Evolutionary conservation across 495 filamentous ascomycete species (phyloP), one percentile per base, ranked within the genome.

Genomic region (Daldinia grandis): DNA sequence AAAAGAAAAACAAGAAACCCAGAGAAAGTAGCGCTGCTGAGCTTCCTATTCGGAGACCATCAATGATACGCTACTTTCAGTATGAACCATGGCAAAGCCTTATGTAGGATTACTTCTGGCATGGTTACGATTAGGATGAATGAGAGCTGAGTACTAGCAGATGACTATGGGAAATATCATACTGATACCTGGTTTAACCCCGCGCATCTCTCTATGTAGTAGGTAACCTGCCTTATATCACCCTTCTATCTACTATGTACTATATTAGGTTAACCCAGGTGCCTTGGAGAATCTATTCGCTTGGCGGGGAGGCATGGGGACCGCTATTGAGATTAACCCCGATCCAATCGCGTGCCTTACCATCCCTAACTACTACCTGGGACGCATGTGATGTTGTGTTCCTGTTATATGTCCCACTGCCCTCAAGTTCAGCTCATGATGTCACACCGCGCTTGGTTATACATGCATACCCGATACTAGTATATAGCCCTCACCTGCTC

Each of bases 401-500:
- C 61, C 42, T 58, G 24, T n/a, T n/a, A 15, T 28, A 14, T 15
- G 14, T n/a, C 49, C 25, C 49, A 6, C 10, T 30, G 10, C 21
- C 61, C 44, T 62, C 51, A 35, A 61, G 38, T 33, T 68, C 70
- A 68, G 70, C 70, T 65, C 61, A 68, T 68, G 65, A 73, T 73
- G 64, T 73, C 64, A 66, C 40, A 50, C 38, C 42, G 25, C 59
- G 55, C 61, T 35, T 68, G 38, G 38, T 73, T 68, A 25, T 62
- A 64, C 50, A 55, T 27, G n/a, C 27, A 56, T 68, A 40, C 24
- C 55, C 30, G 40, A 55, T 56, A 15, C 24, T 12, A 62, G 38
- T 38, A 30, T 51, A 27, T 71, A 53, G 58, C 60, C 51, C 49
- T 47, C 59, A 57, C 40, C 42, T 50, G 38, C 30, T 42, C 61